Percentiles rank a stretch among this genome's conserved stretches.
Evolutionary conservation across 2,329 filamentous ascomycete species (phyloP).

Genomic region (Daldinia sp.): DNA sequence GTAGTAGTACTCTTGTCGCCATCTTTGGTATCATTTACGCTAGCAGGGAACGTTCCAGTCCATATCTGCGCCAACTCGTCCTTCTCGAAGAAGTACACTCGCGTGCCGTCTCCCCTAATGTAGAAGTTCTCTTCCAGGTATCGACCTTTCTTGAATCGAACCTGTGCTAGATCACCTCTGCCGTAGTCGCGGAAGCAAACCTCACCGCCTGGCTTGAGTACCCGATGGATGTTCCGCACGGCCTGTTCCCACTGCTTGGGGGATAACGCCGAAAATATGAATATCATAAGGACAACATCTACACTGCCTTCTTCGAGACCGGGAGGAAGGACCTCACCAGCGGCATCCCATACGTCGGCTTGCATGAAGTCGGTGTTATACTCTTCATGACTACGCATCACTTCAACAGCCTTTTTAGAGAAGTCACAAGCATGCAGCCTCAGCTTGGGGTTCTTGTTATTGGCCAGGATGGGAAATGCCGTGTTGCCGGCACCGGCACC

Average conservation of each 20-base stretch:
- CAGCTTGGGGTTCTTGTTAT: conserved; percentile 84
- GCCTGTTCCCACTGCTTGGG: conserved; percentile 87
- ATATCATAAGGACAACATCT: conserved; percentile 93
- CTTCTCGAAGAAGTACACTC: conserved; percentile 96
- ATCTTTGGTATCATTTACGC: conserved; percentile 45
- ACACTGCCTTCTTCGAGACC: conserved; percentile 82
- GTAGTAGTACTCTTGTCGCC: conserved; percentile 44
- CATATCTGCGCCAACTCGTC: conserved; percentile 86
- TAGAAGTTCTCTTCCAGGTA: conserved; percentile 99
- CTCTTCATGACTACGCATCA: conserved; percentile 83
- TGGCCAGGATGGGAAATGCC: conserved; percentile 87
- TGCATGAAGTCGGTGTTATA: conserved; percentile 80
- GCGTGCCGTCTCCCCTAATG: conserved; percentile 91
- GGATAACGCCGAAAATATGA: conserved; percentile 93
- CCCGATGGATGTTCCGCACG: conserved; percentile 81
- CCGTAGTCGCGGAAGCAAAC: conserved; percentile 98
- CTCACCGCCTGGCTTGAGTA: conserved; percentile 92
- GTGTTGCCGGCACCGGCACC: conserved; percentile 97
- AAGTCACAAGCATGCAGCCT: conserved; percentile 96
- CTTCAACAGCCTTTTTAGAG: conserved; percentile 92
- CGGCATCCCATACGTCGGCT: conserved; percentile 95
- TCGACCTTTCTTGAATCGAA: conserved; percentile 94
- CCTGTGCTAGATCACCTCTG: conserved; percentile 93
- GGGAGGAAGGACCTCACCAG: conserved; percentile 78
- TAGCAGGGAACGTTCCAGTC: conserved; percentile 56